A percentile compares a stretch with the other conserved stretches of the same genome.
Evolutionary conservation across 331 rosid genomes (phyloP).

Genomic region (Cydonia oblonga): DNA sequence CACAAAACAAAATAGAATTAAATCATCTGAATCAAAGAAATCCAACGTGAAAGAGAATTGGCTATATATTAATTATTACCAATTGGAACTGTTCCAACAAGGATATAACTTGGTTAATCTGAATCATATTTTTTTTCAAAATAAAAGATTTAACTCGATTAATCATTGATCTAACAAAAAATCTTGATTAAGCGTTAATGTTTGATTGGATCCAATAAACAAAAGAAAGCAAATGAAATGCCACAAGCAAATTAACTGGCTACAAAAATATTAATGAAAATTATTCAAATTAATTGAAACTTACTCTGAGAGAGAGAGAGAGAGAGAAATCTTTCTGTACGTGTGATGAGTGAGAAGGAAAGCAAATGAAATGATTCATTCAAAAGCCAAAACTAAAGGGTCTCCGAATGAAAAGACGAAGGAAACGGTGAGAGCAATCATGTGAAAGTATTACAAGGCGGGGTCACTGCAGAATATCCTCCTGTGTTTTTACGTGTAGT

Average conservation of each 20-base stretch:
- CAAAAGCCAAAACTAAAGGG: background rate
- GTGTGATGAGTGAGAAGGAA: background rate
- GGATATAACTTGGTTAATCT: background rate
- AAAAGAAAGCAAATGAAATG: background rate
- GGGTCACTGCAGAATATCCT: background rate
- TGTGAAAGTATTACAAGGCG: background rate
- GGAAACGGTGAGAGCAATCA: background rate
- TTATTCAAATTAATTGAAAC: background rate
- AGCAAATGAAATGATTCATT: background rate
- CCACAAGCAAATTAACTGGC: background rate
- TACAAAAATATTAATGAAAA: background rate
- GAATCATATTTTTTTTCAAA: too few species aligned
- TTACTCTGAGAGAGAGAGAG: background rate
- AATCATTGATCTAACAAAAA: background rate
- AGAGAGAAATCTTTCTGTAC: background rate
- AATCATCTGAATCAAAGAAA: background rate
- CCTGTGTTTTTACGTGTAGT: background rate
- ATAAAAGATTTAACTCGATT: background rate
- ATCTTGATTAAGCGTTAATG: background rate
- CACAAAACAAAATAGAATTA: background rate
- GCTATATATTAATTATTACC: background rate
- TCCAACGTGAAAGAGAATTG: background rate
- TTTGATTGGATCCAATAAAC: background rate
- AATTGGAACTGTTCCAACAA: background rate
- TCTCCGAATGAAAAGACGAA: conserved; percentile 2